Evolutionary conservation across 495 filamentous ascomycete genomes (phyloP), one percentile per base, ranked within the genome.

Genomic region (Tuber aestivum): DNA sequence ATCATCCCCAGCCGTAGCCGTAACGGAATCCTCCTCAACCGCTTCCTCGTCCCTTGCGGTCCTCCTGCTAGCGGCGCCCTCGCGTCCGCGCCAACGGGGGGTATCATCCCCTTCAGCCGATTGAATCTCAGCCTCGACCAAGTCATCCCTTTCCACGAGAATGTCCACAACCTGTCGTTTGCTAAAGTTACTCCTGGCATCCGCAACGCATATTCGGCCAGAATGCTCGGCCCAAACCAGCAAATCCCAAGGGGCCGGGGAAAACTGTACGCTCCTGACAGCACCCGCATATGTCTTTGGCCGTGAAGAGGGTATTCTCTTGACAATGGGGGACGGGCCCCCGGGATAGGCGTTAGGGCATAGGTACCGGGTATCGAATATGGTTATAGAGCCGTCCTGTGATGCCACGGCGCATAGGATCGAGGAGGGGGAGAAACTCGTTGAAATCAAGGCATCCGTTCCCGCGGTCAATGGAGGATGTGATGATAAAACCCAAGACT

Each of bases 161-260:
- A 83, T 70, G 70, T 83, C 79, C 41, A 83, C 76, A 44, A 92
- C 88, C 82, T 99, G 95, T 44, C 92, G 89, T 41, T 90, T 90
- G 37, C 87, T 84, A 76, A 97, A 93, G 35, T 90, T 89, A 75
- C 89, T 90, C 37, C 95, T 91, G 37, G 94, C 85, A 85, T 99
- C 95, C 4, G 92, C 92, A 69, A 98, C 86, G 18, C 94, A 94
- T 45, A 95, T 88, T 78, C 92, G 88, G 14, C 93, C 94, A 76
- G 90, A 91, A 77, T 97, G 91, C 84, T 99, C 95, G 35, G 94
- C 89, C 94, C 95, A 97, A 38, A 96, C 92, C 45, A 99, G 87
- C 23, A 99, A 88, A 83, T 99, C 95, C 88, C 91, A 92, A 16
- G 94, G 93, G 32, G 92, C 92, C 3, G 95, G 94, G 0, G 92